These are phyloP conservation scores for Penicillium argentinense DNA, from an alignment of 495 filamentous ascomycete species.

Conservation along the genomic window DNA sequence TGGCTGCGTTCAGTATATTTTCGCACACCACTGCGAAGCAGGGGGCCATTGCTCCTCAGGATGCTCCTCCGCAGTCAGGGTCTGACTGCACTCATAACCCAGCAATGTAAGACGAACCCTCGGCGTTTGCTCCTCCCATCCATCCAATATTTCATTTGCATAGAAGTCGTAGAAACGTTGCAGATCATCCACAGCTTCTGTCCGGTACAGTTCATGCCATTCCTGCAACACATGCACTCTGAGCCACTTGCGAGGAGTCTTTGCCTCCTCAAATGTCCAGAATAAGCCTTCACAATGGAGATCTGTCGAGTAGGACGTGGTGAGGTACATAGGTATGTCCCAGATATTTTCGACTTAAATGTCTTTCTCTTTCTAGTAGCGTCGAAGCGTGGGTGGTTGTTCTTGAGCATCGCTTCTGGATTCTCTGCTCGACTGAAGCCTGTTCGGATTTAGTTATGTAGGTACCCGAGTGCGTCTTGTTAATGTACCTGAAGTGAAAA, in stretches of 20 bases:
- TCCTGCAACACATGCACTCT: constrained; percentile 28
- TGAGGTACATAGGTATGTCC: constrained; percentile 24
- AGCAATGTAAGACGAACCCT: constrained; percentile 20
- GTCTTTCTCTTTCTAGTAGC: constrained; percentile 23
- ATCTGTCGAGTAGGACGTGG: constrained; percentile 25
- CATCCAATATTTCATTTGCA: constrained; percentile 32
- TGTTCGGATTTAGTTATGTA: neutral
- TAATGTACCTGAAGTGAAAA: too few species aligned
- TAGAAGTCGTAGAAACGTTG: constrained; percentile 32
- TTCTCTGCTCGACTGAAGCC: constrained; percentile 5
- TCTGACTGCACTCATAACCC: constrained; percentile 10
- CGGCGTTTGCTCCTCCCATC: constrained; percentile 33
- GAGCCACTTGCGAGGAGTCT: constrained; percentile 30
- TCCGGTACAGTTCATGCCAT: constrained; percentile 34
- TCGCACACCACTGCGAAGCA: neutral
- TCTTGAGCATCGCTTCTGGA: constrained; percentile 9
- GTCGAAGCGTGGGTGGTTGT: constrained; percentile 13
- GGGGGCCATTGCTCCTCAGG: constrained; percentile 10
- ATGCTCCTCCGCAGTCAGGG: constrained; percentile 11
- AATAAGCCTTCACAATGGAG: constrained; percentile 19
- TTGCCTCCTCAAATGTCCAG: constrained; percentile 6
- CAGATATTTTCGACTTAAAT: constrained; percentile 13
- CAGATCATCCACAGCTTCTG: constrained; percentile 23
- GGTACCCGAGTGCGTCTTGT: neutral
- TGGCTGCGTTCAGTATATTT: neutral